phyloP scores from a whole-genome alignment of 1,284 basidiomycete species.

The Mycosarcoma maydis region DNA sequence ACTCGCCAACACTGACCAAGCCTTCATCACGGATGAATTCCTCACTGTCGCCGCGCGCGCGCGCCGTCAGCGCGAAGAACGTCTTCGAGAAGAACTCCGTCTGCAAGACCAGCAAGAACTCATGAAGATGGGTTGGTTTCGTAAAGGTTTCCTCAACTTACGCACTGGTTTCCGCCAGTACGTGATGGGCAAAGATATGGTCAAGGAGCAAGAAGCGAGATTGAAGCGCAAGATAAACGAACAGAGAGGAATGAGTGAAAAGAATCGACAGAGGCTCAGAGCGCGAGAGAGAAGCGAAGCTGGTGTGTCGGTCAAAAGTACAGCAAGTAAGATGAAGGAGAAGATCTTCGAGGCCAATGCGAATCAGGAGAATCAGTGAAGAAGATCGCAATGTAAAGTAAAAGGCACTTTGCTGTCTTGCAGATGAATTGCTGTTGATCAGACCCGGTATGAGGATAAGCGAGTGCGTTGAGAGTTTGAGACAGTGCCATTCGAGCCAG shows the following conservation, averaged over 20 bases:
- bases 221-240: slow-evolving; percentile 11
- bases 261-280: slow-evolving; percentile 17
- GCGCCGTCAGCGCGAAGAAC: slow-evolving; percentile 26
- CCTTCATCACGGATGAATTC: slow-evolving; percentile 42
- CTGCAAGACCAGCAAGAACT: slow-evolving; percentile 28
- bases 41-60: slow-evolving; percentile 43
- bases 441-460: too few species aligned
- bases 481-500: too few species aligned
- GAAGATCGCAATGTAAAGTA: too few species aligned
- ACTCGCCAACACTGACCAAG: slow-evolving; percentile 11
- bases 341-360: slow-evolving; percentile 1
- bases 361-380: not conserved
- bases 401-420: too few species aligned
- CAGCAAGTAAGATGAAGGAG: slow-evolving; percentile 24
- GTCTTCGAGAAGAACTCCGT: slow-evolving; percentile 26
- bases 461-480: too few species aligned
- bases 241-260: slow-evolving; percentile 23
- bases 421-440: too few species aligned
- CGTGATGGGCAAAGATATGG: slow-evolving; percentile 37
- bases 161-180: slow-evolving; percentile 28
- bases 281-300: slow-evolving; percentile 20
- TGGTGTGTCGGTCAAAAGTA: slow-evolving; percentile 25
- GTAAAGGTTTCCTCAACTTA: slow-evolving; percentile 38
- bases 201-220: slow-evolving; percentile 16
- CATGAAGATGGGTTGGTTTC: slow-evolving; percentile 51